phyloP scores from a whole-genome alignment of 352 stramenopile genomes.

The Pythium guiyangense region DNA sequence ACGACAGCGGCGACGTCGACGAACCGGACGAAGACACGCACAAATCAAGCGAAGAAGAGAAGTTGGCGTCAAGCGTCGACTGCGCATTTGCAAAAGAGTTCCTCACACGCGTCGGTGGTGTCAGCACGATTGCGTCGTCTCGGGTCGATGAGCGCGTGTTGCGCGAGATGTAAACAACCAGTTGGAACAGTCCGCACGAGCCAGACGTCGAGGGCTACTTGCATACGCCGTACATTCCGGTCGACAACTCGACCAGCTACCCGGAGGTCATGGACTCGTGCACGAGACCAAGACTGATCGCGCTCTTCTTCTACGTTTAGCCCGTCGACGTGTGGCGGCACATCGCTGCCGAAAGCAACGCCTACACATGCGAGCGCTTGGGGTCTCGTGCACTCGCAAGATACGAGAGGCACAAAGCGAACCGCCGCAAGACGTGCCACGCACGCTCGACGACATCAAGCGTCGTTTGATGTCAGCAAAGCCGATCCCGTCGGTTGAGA shows the following conservation, averaged over 20 bases:
- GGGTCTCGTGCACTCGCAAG: slow-evolving; percentile 1
- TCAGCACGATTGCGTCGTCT: not conserved
- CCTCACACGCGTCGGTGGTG: not conserved
- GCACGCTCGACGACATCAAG: slow-evolving; percentile 5
- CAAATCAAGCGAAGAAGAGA: not conserved
- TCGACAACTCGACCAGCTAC: slow-evolving; percentile 1
- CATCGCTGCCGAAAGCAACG: not conserved
- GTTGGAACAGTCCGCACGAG: slow-evolving; percentile 9
- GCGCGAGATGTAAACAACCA: not conserved
- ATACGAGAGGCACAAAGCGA: slow-evolving; percentile 9
- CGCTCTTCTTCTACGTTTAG: not conserved
- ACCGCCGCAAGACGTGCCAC: not conserved
- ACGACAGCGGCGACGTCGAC: not conserved
- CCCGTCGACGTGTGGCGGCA: not conserved
- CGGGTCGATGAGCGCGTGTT: not conserved
- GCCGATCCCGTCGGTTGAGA: not conserved
- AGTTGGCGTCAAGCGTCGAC: not conserved
- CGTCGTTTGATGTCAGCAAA: not conserved
- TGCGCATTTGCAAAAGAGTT: not conserved
- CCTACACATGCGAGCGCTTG: not conserved
- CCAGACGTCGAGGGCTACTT: slow-evolving; percentile 6
- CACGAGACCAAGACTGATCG: not conserved
- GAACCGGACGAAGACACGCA: not conserved
- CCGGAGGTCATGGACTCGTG: not conserved
- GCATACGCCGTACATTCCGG: slow-evolving; percentile 3